Conservation (phyloP, 768 basidiomycete genomes). For the Tricholoma sp. region DNA sequence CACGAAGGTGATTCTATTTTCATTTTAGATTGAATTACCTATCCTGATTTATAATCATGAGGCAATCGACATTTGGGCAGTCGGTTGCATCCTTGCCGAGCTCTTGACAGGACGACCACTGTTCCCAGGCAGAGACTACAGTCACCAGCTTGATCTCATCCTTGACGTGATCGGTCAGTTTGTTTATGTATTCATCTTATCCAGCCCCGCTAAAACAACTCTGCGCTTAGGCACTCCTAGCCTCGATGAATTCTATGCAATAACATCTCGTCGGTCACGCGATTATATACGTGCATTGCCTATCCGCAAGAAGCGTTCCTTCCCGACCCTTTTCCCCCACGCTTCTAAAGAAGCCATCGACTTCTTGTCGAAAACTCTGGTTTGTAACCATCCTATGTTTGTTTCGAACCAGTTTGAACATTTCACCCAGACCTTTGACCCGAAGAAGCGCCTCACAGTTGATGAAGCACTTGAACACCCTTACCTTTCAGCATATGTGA, state of each 20-base stretch:
- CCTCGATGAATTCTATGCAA: slow-evolving; percentile 96
- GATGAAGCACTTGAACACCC: slow-evolving; percentile 93
- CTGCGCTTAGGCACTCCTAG: slow-evolving; percentile 66
- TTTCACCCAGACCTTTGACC: slow-evolving; percentile 78
- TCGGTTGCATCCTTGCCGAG: slow-evolving; percentile 87
- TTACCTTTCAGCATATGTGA: slow-evolving; percentile 86
- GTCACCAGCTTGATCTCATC: slow-evolving; percentile 93
- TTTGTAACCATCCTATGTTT: slow-evolving; percentile 23
- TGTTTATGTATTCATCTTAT: background rate
- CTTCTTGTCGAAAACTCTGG: slow-evolving; percentile 76
- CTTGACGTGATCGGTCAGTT: slow-evolving; percentile 75
- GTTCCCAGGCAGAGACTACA: slow-evolving; percentile 95
- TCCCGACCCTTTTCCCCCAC: slow-evolving; percentile 83
- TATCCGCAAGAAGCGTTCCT: slow-evolving; percentile 83
- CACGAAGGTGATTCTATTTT: slow-evolving; percentile 65
- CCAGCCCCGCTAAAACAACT: background rate
- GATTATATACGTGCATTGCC: slow-evolving; percentile 95
- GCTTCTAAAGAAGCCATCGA: slow-evolving; percentile 72
- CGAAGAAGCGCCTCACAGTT: slow-evolving; percentile 92
- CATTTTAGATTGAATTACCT: background rate
- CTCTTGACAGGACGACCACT: slow-evolving; percentile 94
- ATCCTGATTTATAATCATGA: slow-evolving; percentile 16
- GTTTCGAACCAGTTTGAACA: background rate
- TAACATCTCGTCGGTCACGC: slow-evolving; percentile 85
- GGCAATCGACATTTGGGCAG: slow-evolving; percentile 88